Evolutionary conservation across 495 filamentous ascomycete genomes (phyloP), one percentile per base, ranked within the genome.

Genomic region (Neurospora discreta): DNA sequence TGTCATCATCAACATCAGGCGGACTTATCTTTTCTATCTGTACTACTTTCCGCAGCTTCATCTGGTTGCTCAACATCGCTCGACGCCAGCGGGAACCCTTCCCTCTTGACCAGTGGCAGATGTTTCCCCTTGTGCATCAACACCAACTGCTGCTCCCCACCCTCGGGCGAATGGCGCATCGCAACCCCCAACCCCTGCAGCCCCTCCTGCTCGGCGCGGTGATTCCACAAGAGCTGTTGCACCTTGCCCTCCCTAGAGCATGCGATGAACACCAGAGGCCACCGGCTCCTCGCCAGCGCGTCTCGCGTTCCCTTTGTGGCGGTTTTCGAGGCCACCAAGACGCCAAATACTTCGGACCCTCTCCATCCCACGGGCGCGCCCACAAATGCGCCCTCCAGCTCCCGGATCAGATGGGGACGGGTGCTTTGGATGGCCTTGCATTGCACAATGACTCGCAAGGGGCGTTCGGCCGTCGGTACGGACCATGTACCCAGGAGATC

Each of bases 401-500:
- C 95, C 26, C 95, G 88, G 16, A 97, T 84, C 65, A 90, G 81
- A 42, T 87, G 84, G 33, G 94, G 94, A 0, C 86, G 84, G 4
- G 88, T 76, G 72, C 84, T 87, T 30, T 82, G 76, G 71, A 83
- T 84, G 20, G 87, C 87, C 81, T 98, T 99, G 83, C 95, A 99
- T 78, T 97, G 94, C 26, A 93, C 82, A 5, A 97, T 75, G 2
- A 93, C 88, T 69, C 85, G 87, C 5, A 95, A 71, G 0, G 88
- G 85, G 69, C 80, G 69, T 77, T 75, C 60, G 72, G 77, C 43
- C 5, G 20, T 20, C 3, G 70, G 43, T 8, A 93, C 80, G 15
- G 84, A 80, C 95, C 95, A 98, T 20, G 88, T 88, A 30, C 94
- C 94, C 3, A 93, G 81, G 0, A 98, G 86, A 79, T 98, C 95